Evolutionary conservation across 78 protist species (phyloP).

Genomic region (Mantamonas sphyraenae): DNA sequence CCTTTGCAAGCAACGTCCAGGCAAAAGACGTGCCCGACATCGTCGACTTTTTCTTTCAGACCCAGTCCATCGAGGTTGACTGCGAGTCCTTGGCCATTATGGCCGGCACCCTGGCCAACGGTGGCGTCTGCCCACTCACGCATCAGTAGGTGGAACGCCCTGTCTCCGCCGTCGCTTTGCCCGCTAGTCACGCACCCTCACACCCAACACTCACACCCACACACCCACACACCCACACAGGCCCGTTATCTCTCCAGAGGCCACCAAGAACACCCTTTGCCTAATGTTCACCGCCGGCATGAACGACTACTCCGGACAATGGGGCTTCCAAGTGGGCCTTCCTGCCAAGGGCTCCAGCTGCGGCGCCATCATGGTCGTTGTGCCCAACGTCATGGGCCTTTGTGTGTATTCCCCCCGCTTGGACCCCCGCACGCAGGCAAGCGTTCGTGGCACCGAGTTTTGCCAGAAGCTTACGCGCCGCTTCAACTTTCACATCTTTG

Average conservation of each 20-base stretch:
- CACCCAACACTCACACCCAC: no score
- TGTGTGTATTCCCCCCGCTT: constrained; percentile 13
- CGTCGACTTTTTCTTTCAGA: constrained; percentile 19
- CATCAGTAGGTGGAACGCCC: no score
- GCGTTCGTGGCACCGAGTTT: constrained; percentile 3
- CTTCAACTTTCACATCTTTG: no score
- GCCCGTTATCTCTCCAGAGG: no score
- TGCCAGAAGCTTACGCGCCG: not conserved
- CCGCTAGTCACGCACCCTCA: no score
- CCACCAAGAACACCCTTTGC: no score
- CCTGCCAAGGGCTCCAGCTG: constrained; percentile 19
- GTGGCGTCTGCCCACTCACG: constrained; percentile 29
- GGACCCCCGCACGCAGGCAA: not conserved
- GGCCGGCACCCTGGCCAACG: constrained; percentile 46
- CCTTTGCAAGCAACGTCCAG: no score
- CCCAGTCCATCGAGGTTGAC: constrained; percentile 19
- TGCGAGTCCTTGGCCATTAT: not conserved
- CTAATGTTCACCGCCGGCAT: constrained; percentile 24
- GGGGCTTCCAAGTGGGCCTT: constrained; percentile 19
- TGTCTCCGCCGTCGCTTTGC: no score
- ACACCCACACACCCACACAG: no score
- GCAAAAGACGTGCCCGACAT: constrained; percentile 1
- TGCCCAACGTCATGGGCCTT: constrained; percentile 14
- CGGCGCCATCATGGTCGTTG: constrained; percentile 20
- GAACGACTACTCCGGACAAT: constrained; percentile 35